Evolutionary conservation across 495 filamentous ascomycete species (phyloP), one percentile per base, ranked within the genome.

Genomic region (Polyplosphaeria fusca): DNA sequence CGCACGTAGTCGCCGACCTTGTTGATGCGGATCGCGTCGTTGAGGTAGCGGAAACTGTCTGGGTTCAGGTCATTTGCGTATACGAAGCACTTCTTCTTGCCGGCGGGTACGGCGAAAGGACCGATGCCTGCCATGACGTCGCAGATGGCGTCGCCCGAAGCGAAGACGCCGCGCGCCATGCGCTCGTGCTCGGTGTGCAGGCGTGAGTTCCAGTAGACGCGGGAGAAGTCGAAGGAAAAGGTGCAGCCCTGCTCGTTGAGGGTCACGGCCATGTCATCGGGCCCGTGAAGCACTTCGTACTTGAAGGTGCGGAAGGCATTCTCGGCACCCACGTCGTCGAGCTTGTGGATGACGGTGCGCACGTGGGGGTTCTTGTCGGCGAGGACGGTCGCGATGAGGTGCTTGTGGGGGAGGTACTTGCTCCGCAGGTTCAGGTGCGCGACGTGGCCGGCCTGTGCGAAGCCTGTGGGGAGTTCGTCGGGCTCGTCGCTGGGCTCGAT

Each of bases 41-140:
- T 64, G 67, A 99, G 82, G 45, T 80, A 82, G 43, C 74, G 77
- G 70, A 81, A 87, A 52, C 89, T 90, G 52, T 93, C 87, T 3
- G 93, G 93, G 64, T 99, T 99, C 66, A 96, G 81, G 67, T 99
- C 93, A 68, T 97, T 97, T 11, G 91, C 93, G 86, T 87, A 95
- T 32, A 96, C 91, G 61, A 96, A 92, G n/a, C 89, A 86, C 41
- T 81, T 80, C 70, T 86, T 91, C 74, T 86, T 92, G 23, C 88
- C 93, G 1, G 93, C 91, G 0, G 93, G 93, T 2, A 97, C 76
- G 25, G 91, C 91, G 69, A 99, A 99, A 1, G 93, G 93, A 1
- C 93, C 93, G 39, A 99, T 88, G 27, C 93, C 93, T 7, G 92
- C 91, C 93, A 99, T 99, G 55, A 96, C 88, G 70, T 99, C 93